Conservation (phyloP, 1,139 yeast genomes). For the Chernovozyma aurita region DNA sequence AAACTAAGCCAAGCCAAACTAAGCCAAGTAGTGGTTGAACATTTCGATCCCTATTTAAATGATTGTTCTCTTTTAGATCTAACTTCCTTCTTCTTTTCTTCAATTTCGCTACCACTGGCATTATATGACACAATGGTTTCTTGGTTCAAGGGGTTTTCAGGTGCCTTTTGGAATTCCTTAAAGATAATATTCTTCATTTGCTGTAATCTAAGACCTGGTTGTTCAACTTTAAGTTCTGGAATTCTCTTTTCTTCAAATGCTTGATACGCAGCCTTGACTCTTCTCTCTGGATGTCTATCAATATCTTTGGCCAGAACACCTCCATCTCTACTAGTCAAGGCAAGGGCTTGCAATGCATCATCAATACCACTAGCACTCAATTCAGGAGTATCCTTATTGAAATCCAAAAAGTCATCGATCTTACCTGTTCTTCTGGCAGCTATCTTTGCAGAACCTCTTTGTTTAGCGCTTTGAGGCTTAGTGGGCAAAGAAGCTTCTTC, state of each 20-base stretch:
- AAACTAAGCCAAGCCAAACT: too few relatives aligned
- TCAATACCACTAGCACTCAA: constrained; percentile 75
- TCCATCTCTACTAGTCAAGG: constrained; percentile 53
- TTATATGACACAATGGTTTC: constrained; percentile 60
- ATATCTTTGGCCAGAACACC: constrained; percentile 59
- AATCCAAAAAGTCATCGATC: constrained; percentile 59
- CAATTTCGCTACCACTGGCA: constrained; percentile 56
- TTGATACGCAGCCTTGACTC: constrained; percentile 76
- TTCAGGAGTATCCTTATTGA: constrained; percentile 45
- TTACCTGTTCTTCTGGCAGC: constrained; percentile 62
- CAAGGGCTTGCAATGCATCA: constrained; percentile 72
- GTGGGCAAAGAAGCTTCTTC: constrained; percentile 63
- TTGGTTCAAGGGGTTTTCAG: constrained; percentile 84
- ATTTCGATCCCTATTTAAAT: not conserved
- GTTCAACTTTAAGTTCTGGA: constrained; percentile 71
- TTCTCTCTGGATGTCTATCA: constrained; percentile 85
- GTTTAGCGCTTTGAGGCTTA: constrained; percentile 50
- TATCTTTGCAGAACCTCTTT: constrained; percentile 69
- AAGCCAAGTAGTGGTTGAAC: too few relatives aligned
- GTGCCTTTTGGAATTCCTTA: constrained; percentile 79
- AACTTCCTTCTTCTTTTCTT: constrained; percentile 45
- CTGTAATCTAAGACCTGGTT: constrained; percentile 76
- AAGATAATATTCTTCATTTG: constrained; percentile 70
- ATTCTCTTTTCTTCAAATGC: constrained; percentile 70
- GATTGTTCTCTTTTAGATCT: constrained; percentile 44